Conservation (phyloP, 345 rosid genomes). For the Pistacia atlantica region DNA sequence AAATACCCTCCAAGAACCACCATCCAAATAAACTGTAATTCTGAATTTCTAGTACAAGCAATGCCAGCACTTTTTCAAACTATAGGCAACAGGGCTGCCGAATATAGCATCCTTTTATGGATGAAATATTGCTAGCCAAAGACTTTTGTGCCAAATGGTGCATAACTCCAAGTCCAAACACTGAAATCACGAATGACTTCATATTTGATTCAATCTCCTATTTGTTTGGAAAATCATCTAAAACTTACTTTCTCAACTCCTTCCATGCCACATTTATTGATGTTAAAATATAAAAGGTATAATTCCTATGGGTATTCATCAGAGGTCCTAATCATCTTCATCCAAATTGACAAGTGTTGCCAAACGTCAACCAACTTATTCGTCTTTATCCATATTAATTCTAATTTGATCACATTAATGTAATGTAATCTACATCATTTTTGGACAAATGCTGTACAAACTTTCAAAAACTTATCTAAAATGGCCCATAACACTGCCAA, state of each 20-base stretch:
- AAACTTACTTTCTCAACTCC: not conserved
- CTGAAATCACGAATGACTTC: not conserved
- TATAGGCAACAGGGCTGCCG: not conserved
- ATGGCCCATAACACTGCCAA: not conserved
- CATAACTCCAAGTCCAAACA: not conserved
- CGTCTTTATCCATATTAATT: slow-evolving; percentile 17
- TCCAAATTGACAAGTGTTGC: slow-evolving; percentile 12
- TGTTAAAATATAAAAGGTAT: not conserved
- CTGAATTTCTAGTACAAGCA: not conserved
- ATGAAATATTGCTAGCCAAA: not conserved
- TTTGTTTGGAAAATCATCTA: not conserved
- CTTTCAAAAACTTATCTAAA: not conserved
- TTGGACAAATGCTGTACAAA: not conserved
- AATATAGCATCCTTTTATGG: not conserved
- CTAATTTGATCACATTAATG: not conserved
- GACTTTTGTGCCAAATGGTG: not conserved
- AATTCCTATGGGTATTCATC: not conserved
- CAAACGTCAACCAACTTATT: not conserved
- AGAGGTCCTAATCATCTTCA: not conserved
- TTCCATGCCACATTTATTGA: slow-evolving; percentile 3
- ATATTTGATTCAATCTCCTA: slow-evolving; percentile 1
- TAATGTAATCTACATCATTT: not conserved
- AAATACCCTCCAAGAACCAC: not conserved
- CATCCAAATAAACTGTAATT: not conserved
- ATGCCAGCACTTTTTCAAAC: not conserved